Evolutionary conservation across 148 eudicot genomes (phyloP), one percentile per base, ranked within the genome.

Genomic region (Diospyros kaki): DNA sequence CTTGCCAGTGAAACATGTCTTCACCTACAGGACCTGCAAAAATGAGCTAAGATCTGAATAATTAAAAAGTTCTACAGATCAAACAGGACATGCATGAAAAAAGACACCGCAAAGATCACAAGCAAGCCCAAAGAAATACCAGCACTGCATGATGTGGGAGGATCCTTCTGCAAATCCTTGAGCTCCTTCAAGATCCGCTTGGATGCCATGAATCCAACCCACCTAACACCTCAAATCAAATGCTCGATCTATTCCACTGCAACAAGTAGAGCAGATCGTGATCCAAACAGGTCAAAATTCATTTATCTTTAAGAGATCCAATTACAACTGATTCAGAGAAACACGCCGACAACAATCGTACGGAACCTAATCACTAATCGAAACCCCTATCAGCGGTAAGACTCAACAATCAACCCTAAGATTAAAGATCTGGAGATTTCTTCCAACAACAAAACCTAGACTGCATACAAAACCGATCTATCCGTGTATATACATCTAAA

Each of bases 1-100:
- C 76, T 73, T 73, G 76, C 76, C 76, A 73, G 41, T 73, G 76
- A n/a, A 73, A 73, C 76, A 73, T 73, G 46, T 73, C 76, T 73
- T 73, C 76, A 15, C 68, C 76, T 9, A 73, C 76, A 15, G 76
- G 76, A 39, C 76, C 76, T 73, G 68, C 51, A n/a, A 50, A 9
- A 73, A 63, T 40, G 14, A 62, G 40, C 48, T 40, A 61, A 73
- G 3, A 13, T 3, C 9, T 60, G 4, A 60, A 28, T n/a, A 60
- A 1, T 2, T 18, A 28, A n/a, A 2, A 28, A 1, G 53, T 13
- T 38, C 5, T 56, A 6, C 15, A 1, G 41, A 55, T 17, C 52
- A 42, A 45, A 9, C 43, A n/a, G 38, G 9, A 50, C 9, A 3
- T 17, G 5, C 6, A 18, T 4, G 58, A 58, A 55, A 55, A 56